Evolutionary conservation across 805 yeast genomes (phyloP).

Genomic region (Saccharomycopsis schoenii): DNA sequence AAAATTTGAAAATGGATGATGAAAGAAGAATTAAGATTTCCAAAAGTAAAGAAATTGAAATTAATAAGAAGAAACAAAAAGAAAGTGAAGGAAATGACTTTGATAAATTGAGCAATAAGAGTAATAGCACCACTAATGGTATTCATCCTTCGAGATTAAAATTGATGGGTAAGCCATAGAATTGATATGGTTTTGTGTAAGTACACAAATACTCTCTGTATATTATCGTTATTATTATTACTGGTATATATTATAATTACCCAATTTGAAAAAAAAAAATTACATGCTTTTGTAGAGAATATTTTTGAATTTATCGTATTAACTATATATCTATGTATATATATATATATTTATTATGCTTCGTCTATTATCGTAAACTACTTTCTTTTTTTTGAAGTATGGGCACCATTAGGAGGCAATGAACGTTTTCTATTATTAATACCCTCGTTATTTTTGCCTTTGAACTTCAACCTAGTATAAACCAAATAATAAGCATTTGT

Average conservation of each 20-base stretch:
- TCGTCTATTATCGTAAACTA: neutral
- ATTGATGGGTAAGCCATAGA: constrained; percentile 5
- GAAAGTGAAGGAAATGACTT: neutral
- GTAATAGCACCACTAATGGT: neutral
- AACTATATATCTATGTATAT: no score
- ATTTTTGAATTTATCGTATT: no score
- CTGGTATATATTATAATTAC: neutral
- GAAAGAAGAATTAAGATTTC: constrained; percentile 55
- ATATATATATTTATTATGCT: no score
- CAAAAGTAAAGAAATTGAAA: constrained; percentile 31
- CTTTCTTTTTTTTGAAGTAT: neutral
- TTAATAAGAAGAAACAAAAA: constrained; percentile 26
- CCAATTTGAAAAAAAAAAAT: neutral
- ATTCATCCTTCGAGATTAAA: constrained; percentile 20
- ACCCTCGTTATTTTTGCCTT: constrained; percentile 19
- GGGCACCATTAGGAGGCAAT: neutral
- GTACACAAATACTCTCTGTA: no score
- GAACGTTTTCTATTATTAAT: neutral
- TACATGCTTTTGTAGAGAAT: neutral
- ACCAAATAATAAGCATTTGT: constrained; percentile 86
- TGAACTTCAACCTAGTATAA: constrained; percentile 68
- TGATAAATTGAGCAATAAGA: neutral
- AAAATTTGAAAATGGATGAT: constrained; percentile 63
- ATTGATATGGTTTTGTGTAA: neutral
- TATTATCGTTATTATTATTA: neutral